phyloP scores from a whole-genome alignment of 768 basidiomycete species.

The Lyophyllum atratum region DNA sequence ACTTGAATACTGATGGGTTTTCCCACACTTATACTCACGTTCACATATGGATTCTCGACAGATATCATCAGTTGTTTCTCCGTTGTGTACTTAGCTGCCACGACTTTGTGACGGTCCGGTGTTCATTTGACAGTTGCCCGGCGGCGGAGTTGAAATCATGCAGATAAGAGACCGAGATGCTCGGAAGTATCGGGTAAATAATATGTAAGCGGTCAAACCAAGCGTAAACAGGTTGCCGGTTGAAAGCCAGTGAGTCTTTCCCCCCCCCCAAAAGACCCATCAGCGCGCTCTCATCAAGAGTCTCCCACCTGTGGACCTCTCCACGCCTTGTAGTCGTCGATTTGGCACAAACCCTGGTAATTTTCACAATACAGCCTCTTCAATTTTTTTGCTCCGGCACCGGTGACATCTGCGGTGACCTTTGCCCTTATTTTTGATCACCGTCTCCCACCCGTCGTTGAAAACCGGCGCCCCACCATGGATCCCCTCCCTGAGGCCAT shows the following conservation, averaged over 20 bases:
- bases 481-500: slow-evolving; percentile 37
- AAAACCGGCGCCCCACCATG: slow-evolving; percentile 38
- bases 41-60: too few relatives aligned
- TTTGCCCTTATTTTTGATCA: slow-evolving; percentile 38
- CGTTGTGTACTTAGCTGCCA: too few relatives aligned
- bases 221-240: slow-evolving; percentile 36
- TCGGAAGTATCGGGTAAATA: slow-evolving; percentile 27
- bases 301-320: slow-evolving; percentile 17
- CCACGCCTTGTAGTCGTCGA: slow-evolving; percentile 1
- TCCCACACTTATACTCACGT: too few relatives aligned
- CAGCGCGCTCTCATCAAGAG: slow-evolving; percentile 13
- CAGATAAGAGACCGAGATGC: slow-evolving; percentile 21
- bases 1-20: too few relatives aligned
- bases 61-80: too few relatives aligned
- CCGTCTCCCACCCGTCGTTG: slow-evolving; percentile 37
- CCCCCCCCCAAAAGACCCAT: slow-evolving; percentile 13
- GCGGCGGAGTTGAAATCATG: too few relatives aligned
- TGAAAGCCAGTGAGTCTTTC: slow-evolving; percentile 17
- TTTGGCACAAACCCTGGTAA: slow-evolving; percentile 3
- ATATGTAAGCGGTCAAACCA: slow-evolving; percentile 33
- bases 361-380: slow-evolving; percentile 7
- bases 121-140: too few relatives aligned
- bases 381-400: slow-evolving; percentile 4
- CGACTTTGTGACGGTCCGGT: too few relatives aligned
- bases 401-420: slow-evolving; percentile 18